Evolutionary conservation across 164 flowering plant species (phyloP), one percentile per base, ranked within the genome.

Genomic region (Berberis vulgaris): DNA sequence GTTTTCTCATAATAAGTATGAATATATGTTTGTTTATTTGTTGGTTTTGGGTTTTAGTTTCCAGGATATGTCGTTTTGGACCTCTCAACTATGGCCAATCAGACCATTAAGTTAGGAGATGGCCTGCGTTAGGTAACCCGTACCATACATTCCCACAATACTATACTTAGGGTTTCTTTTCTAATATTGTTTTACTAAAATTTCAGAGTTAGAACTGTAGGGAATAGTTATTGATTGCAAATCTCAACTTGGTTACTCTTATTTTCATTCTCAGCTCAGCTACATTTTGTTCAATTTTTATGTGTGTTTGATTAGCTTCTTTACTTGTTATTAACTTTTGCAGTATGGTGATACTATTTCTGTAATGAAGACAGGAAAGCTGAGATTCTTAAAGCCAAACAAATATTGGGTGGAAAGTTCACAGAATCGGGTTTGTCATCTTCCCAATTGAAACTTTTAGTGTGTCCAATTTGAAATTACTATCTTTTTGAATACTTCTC

Each of bases 341-440:
- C 82, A 94, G 96, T 93, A 94, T n/a, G 64, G 82, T 73, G 97
- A 94, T 81, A 63, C 80, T 41, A 82, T 94, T 68, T 60, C 81
- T 67, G 99, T 80, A 49, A 77, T 74, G 69, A 87, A 83, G 66
- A 82, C 93, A 52, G 96, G 99, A 53, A 84, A 61, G 65, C 67
- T 94, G 63, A 87, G 82, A 67, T 87, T 83, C 62, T 71, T 86
- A 4, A 94, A 86, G 75, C 97, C 96, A 49, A 91, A 87, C 65
- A 94, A 89, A 66, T 91, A 91, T 66, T 94, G 99, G 99, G 96
- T 94, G 61, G 97, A 94, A 74, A 89, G 79, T 79, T 89, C 97
- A 38, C 91, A 89, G 57, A 95, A 95, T 72, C 84, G 96, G 82
- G 99, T 91, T 1, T 39, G 26, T 69, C 26, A 26, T 26, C 26